Evolutionary conservation across 139 green algal genomes (phyloP), one percentile per base, ranked within the genome.

Genomic region (Parachlorella kessleri): DNA sequence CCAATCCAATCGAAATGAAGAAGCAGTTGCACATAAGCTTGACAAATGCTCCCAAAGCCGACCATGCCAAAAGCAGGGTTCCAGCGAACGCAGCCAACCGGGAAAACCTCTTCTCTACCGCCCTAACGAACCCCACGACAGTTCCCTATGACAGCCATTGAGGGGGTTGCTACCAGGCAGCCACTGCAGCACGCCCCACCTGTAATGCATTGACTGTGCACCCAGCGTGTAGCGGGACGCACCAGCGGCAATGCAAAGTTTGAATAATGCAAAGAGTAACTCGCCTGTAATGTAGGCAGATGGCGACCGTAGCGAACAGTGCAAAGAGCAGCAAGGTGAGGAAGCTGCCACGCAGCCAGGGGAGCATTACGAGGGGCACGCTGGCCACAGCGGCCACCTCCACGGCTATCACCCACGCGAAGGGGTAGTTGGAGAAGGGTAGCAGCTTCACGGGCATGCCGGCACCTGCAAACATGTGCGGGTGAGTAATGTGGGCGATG

Each of bases 391-490:
- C 75, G 26, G 39, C 7, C 26, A 71, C 69, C 39, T 86, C 81
- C 39, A 81, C 38, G 38, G 76, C 69, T 28, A 55, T 55, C 33
- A 86, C 66, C 40, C 82, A 9, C 33, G 73, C 67, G 18, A 33
- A 39, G 4, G 75, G 67, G 37, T 83, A 42, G 21, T 76, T 64
- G 18, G 73, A 82, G 54, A 68, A 72, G 55, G 81, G 69, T n/a
- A 86, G 28, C 28, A 86, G 78, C 38, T 26, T 6, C 6, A 54
- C 33, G 7, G 81, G 81, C 30, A 86, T 83, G 38, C 67, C 66
- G 55, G 81, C 76, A 33, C 68, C 67, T 68, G 70, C 75, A 36
- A 8, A 18, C 23, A 8, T 73, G 35, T 55, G 8, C 8, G 28
- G 8, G 3, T 35, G 10, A 53, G 36, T 35, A 73, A 55, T 55